Conservation (phyloP, 768 basidiomycete species). For the Boletus sp. region DNA sequence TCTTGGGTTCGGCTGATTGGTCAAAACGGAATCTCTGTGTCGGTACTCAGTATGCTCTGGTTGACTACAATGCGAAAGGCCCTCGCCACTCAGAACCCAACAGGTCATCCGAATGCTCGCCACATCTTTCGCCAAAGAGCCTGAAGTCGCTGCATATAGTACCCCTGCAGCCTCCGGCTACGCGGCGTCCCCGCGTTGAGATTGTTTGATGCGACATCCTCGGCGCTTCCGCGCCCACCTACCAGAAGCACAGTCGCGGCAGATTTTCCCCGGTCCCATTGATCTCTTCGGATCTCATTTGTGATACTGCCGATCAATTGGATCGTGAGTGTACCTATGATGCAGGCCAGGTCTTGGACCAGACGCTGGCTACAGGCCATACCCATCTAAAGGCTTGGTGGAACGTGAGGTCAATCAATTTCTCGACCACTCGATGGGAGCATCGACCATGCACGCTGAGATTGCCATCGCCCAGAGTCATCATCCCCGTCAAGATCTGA, state of each 20-base stretch:
- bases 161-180: not conserved
- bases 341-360: not conserved
- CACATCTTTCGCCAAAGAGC: not conserved
- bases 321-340: not conserved
- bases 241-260: not conserved
- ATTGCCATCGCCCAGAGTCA: no score
- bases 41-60: not conserved
- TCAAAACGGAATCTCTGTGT: not conserved
- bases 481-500: not conserved
- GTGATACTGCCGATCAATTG: not conserved
- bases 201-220: conserved; percentile 14
- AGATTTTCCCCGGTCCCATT: not conserved
- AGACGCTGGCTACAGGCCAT: not conserved
- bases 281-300: conserved; percentile 8
- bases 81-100: not conserved
- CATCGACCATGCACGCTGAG: not conserved
- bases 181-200: not conserved
- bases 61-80: not conserved
- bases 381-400: not conserved
- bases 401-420: not conserved
- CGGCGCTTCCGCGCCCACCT: conserved; percentile 9
- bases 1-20: not conserved
- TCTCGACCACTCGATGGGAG: not conserved
- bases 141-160: conserved; percentile 2
- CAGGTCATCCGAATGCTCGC: not conserved